Evolutionary conservation across 2,329 filamentous ascomycete genomes (phyloP), one percentile per base, ranked within the genome.

Genomic region (Alternaria brassicicola): DNA sequence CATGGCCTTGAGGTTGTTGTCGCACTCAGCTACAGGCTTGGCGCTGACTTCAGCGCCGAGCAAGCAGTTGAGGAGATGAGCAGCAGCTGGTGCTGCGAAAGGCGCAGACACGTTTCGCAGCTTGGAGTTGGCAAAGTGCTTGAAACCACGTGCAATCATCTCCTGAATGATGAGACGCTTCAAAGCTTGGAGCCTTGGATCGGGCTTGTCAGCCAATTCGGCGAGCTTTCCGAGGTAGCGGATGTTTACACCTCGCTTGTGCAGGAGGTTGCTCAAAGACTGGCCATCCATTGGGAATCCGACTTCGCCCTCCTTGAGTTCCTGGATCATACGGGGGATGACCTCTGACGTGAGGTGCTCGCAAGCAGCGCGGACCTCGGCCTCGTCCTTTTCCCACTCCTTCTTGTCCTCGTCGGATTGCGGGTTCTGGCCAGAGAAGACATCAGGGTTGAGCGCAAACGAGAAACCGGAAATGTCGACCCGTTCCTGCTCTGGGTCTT

Each of bases 231-330:
- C 95, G n/a, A 98, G 85, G 77, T 99, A 99, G 72, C 96, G 88
- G 62, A 98, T 86, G 81, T 99, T 99, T 82, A 99, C 93, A 79
- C 95, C 95, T 39, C 94, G 91, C 84, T 97, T 97, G 83, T 99
- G 95, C 73, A 99, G 84, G 50, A 97, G 86, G 65, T 89, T 88
- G 70, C 90, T 92, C 57, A 99, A 83, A 19, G 94, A 97, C 72
- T 91, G 87, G n/a, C 95, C 95, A 70, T 99, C 96, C 92, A 98
- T 97, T 12, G 95, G 95, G 82, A 98, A 98, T 70, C 94, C 95
- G 66, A 97, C 89, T 67, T 99, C 94, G 6, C 92, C 93, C 65
- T 96, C 92, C 73, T 90, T 89, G 57, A 99, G 85, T 71, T 99
- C 94, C 62, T 89, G 88, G 57, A 98, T 79, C 56, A 99, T 84